Base-by-base conservation (phyloP, 257 asterid genomes). In the Petunia axillaris region DNA sequence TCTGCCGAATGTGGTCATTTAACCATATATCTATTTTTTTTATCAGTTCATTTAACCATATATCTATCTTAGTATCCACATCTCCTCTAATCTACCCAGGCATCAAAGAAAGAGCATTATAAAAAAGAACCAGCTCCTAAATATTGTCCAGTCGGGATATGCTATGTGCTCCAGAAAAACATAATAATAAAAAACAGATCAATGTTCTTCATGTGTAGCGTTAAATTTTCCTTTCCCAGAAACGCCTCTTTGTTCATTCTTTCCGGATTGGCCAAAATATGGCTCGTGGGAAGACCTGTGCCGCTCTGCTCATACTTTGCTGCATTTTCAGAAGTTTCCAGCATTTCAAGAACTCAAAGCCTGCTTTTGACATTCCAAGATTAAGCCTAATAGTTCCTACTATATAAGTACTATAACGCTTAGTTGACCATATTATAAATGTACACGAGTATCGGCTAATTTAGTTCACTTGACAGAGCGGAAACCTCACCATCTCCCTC, bases 401-500 rank as follows among this genome's bases (percentile, higher is more conserved):
- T 70, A 70, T 3, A 68, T 9, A 58, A 46, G 76, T 16, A 44
- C 41, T 16, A 44, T 8, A 46, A 46, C 2, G 41, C 40, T 44
- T 37, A 70, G 44, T 70, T 16, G 58, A 70, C 41, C 16, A 44
- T 40, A 68, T n/a, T 68, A 68, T 70, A 70, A 46, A 46, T 70
- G 44, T 70, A 44, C 13, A 44, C 8, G 58, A 4, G 58, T 9
- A 25, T 16, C 5, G 16, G 25, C 76, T 70, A 46, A 25, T 70
- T 16, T 16, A 25, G 8, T 46, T 38, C 38, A 16, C 52, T 70
- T 25, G 39, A 70, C 9, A 44, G n/a, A 39, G 58, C 0, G 48
- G 41, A 70, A 40, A 44, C 59, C 77, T 25, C 59, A 25, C 59
- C 41, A 9, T 10, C 77, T 52, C 55, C 55, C 55, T 46, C 59